Evolutionary conservation across 2,329 filamentous ascomycete species (phyloP).

Genomic region (Fusarium proliferatum): DNA sequence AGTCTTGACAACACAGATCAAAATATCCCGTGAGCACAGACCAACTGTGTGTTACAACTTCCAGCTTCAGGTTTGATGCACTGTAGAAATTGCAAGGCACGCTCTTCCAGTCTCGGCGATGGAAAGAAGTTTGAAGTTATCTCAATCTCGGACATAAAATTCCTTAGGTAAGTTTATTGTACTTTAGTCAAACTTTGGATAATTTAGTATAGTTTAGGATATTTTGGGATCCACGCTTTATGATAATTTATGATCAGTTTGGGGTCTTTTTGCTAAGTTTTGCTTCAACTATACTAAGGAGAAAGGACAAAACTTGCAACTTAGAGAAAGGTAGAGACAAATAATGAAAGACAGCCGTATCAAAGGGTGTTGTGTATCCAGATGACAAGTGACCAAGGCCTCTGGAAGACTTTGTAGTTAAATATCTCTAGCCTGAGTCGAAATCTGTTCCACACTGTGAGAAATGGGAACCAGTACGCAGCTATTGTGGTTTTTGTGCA

Average conservation of each 20-base stretch:
- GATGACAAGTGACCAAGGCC: neutral
- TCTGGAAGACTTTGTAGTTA: neutral
- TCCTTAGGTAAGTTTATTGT: neutral
- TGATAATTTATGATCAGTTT: neutral
- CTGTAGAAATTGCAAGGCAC: neutral
- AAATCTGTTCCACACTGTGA: neutral
- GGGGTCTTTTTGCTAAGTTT: neutral
- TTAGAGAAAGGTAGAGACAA: neutral
- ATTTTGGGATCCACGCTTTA: neutral
- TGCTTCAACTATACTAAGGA: neutral
- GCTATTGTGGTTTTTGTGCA: neutral
- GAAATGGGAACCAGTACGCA: neutral
- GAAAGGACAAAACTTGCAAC: neutral
- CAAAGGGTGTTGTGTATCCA: neutral
- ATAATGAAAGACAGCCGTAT: neutral
- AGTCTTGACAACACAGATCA: neutral
- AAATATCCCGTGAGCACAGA: neutral
- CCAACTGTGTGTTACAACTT: neutral
- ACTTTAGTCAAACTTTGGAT: neutral
- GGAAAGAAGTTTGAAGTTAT: neutral
- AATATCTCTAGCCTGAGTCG: fast-evolving
- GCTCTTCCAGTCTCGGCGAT: neutral
- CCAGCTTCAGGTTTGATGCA: neutral
- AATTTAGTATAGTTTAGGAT: neutral
- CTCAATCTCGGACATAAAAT: neutral